Conservation (phyloP, 805 yeast species). For the Candida montana region DNA sequence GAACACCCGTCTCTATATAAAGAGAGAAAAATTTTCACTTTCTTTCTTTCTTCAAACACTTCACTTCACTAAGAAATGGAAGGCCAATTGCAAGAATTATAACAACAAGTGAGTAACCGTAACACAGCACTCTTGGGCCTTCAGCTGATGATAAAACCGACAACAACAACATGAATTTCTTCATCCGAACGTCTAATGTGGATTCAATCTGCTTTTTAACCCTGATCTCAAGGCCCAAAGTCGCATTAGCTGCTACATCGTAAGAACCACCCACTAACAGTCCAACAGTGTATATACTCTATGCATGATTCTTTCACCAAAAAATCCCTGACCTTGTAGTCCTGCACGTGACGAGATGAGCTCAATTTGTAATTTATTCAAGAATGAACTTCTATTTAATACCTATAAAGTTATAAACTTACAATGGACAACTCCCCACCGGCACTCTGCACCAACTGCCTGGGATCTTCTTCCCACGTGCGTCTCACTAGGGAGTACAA, state of each 20-base stretch:
- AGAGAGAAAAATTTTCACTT: no score
- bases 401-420: no score
- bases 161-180: constrained; percentile 59
- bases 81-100: no score
- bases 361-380: no score
- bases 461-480: constrained; percentile 62
- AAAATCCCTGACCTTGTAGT: neutral
- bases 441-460: constrained; percentile 66
- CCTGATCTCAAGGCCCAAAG: constrained; percentile 35
- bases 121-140: no score
- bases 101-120: no score
- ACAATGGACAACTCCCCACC: constrained; percentile 32
- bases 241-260: no score
- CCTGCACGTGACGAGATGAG: neutral
- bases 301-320: neutral
- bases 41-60: no score
- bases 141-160: constrained; percentile 35
- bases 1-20: no score
- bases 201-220: constrained; percentile 67
- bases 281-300: neutral
- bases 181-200: constrained; percentile 63
- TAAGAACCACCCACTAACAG: neutral
- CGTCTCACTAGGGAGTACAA: constrained; percentile 63
- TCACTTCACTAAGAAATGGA: no score
- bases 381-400: no score